Evolutionary conservation across 1,284 basidiomycete species (phyloP), one percentile per base, ranked within the genome.

Genomic region (Pseudozyma flocculosa): DNA sequence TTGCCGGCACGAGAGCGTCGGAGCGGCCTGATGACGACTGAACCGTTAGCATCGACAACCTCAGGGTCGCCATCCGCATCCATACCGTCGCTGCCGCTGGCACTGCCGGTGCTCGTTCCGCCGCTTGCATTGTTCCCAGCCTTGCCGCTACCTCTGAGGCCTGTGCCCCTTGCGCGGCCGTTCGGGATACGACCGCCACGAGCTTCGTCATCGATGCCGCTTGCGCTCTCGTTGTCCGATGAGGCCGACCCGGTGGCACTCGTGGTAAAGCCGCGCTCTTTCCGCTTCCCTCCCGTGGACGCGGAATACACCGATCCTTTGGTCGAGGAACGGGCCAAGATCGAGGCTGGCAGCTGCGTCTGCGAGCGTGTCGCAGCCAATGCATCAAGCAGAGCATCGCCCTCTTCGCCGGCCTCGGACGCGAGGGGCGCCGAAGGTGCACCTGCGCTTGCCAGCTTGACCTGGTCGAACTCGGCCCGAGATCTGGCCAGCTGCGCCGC

Each of bases 221-320:
- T 26, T 9, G 42, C 43, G 32, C 32, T 34, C 15, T 17, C 32
- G 32, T 34, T 34, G 14, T n/a, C 22, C 22, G 58, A 65, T 4
- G 58, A 54, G 15, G 52, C 72, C 5, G 70, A 69, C 13, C 72
- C 72, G 2, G 64, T 73, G 9, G 67, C 66, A n/a, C 62, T 64
- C 39, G 72, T 61, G 17, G 60, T 73, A 41, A 71, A 74, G 19
- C 57, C 60, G 5, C 72, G 44, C 40, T 71, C 59, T 43, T 74
- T 74, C 13, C 72, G 55, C 39, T 74, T 74, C 32, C 68, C 58
- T 14, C 46, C 56, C 5, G 62, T 38, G 2, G 58, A 60, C 17
- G 54, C 46, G 2, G 52, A 61, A 24, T 54, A 61, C 38, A 55
- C 45, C 45, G 48, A 48, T 39, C 54, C 64, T 39, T 63, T 58